These are phyloP conservation scores for Scedosporium aurantiacum DNA, from an alignment of 2,329 filamentous ascomycete species.

Conservation along the genomic window DNA sequence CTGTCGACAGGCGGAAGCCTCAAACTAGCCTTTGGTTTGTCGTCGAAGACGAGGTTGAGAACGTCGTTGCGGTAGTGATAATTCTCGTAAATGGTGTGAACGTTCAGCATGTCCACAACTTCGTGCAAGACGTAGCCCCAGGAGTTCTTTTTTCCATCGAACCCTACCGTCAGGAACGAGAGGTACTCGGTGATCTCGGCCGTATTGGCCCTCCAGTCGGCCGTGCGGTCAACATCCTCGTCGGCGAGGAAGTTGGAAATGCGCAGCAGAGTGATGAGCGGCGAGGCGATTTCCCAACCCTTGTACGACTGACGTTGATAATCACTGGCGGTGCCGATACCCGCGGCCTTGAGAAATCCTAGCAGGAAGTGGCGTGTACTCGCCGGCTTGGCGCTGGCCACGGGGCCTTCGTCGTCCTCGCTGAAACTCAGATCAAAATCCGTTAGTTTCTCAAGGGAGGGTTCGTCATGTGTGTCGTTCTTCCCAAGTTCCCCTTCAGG, in stretches of 20 bases:
- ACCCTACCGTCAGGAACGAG: slow-evolving; percentile 18
- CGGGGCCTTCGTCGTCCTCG: background rate
- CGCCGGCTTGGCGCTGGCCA: background rate
- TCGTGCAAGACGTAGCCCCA: slow-evolving; percentile 21
- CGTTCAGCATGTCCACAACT: slow-evolving; percentile 19
- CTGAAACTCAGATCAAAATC: background rate
- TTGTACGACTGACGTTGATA: slow-evolving; percentile 15
- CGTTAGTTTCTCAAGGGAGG: no score
- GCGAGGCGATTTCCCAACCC: slow-evolving; percentile 23
- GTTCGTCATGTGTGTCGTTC: background rate
- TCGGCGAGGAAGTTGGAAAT: slow-evolving; percentile 36
- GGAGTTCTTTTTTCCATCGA: slow-evolving; percentile 11
- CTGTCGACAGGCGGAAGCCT: background rate
- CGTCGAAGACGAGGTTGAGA: slow-evolving; percentile 17
- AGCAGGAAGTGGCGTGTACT: background rate
- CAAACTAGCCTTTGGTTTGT: background rate
- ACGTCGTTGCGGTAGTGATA: slow-evolving; percentile 20
- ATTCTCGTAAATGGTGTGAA: slow-evolving; percentile 23
- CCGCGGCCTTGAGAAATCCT: background rate
- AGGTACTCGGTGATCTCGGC: slow-evolving; percentile 28
- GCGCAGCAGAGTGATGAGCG: slow-evolving; percentile 19
- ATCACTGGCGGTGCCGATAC: background rate
- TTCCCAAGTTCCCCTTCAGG: background rate
- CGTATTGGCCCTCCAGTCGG: slow-evolving; percentile 26
- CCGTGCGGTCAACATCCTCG: slow-evolving; percentile 31